Evolutionary conservation across 2,329 filamentous ascomycete species (phyloP), one percentile per base, ranked within the genome.

Genomic region (Talaromyces atroroseus): DNA sequence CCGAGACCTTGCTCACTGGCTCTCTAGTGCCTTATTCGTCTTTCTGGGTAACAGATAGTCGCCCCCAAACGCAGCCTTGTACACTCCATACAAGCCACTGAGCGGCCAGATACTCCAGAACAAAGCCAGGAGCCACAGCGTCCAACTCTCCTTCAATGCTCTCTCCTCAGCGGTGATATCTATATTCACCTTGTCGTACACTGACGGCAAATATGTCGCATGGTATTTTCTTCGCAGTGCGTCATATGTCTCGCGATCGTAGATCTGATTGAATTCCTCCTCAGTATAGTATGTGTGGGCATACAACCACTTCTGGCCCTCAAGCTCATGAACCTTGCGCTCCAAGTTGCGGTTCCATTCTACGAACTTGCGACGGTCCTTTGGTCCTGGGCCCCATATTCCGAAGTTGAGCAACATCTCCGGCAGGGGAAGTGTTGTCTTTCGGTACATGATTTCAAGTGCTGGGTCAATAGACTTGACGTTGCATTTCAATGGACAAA

Each of bases 221-320:
- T 68, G 61, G 54, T 76, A 76, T 52, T 71, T 76, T 26, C 58
- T 59, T 10, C 74, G 63, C 59, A 76, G 54, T 5, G 54, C 60
- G 40, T 74, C 71, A 49, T 76, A 75, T 60, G 61, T 61, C 3
- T 63, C 57, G 45, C 65, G 66, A 49, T 76, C 68, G 57, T 75
- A 76, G 49, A 74, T 72, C 2, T 59, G 46, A 73, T 74, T 76
- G 60, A 76, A 76, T 57, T 76, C 73, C 3, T 71, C 66, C 57
- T 88, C 81, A n/a, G 81, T 80, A 70, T 94, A 94, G 74, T 90
- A 95, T 0, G 89, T 87, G 65, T 92, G 88, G 2, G 90, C 89
- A 71, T 95, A 95, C 11, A 94, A 76, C 87, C 89, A 94, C 75
- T 95, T 95, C 76, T 87, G 82, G 2, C 90, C 90, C 47, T 85